Base-by-base conservation (phyloP, 2,329 filamentous ascomycete species). In the Aspergillus spinulosporus region DNA sequence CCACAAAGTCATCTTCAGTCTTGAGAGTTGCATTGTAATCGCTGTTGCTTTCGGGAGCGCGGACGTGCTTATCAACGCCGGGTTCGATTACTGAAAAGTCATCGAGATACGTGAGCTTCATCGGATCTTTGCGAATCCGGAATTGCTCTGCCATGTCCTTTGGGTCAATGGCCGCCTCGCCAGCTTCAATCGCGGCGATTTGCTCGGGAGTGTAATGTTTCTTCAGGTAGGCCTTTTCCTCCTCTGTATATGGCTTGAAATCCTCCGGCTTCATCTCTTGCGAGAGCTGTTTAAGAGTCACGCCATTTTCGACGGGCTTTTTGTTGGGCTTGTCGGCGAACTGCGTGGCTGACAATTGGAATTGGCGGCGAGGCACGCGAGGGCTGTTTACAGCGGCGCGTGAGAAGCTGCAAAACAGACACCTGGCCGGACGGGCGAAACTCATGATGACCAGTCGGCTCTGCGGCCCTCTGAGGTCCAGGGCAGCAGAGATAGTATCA, bases 11-110 rank as follows among this genome's bases (percentile, higher is more conserved):
- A 61, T 84, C 81, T 55, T 83, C 74, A 54, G 75, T 79, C 74
- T 87, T 86, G 74, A 87, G 82, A 59, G 82, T 76, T 59, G 86
- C 80, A 49, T 79, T 77, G 53, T 84, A 80, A 63, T 83, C 79
- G 66, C 79, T 81, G 66, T 80, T 80, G 55, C 72, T 75, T 69
- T 75, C 72, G 46, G 73, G 76, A 56, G 76, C 72, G 75, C 80
- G 64, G 76, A 82, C 72, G 78, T 78, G 84, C 70, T 87, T 83
- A 77, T 97, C 93, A 59, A 94, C 83, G 49, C 90, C 80, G 52
- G 91, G 90, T 68, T 90, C 84, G 61, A 93, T 82, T 56, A 83
- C 82, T 58, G 88, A 84, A 68, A 96, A 88, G 73, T 96, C 90
- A 71, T 97, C 92, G 54, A 93, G 76, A 73, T 96, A 94, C 59